These are phyloP conservation scores for Ganoderma sp. DNA, from an alignment of 1,284 basidiomycete genomes.

Conservation along the genomic window DNA sequence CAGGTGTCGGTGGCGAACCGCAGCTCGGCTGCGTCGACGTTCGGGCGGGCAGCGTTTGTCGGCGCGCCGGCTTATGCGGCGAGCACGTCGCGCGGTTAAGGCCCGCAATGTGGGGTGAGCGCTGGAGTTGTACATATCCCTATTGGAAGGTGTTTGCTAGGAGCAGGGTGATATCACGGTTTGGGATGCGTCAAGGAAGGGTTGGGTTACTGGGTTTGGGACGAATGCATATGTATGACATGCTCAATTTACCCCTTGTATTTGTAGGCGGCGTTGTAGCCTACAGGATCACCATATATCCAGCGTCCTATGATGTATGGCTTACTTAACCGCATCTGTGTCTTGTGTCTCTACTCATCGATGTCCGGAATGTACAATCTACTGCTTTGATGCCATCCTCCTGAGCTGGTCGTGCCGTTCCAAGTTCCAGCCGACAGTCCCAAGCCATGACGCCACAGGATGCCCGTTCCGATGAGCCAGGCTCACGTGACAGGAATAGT, in stretches of 20 bases:
- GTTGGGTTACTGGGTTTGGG: slow-evolving; percentile 24
- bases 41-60: slow-evolving; percentile 29
- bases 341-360: slow-evolving; percentile 22
- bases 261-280: slow-evolving; percentile 33
- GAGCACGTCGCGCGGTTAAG: slow-evolving; percentile 30
- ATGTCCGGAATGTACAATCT: slow-evolving; percentile 24
- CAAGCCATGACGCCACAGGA: slow-evolving; percentile 15
- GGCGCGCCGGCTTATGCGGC: slow-evolving; percentile 26
- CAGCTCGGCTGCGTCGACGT: slow-evolving; percentile 20
- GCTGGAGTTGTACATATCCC: slow-evolving; percentile 4
- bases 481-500: slow-evolving; percentile 30
- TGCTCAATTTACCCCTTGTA: slow-evolving; percentile 32
- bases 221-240: slow-evolving; percentile 29
- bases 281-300: slow-evolving; percentile 23
- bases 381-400: not conserved
- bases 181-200: slow-evolving; percentile 14
- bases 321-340: slow-evolving; percentile 26
- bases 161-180: slow-evolving; percentile 14
- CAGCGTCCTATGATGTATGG: slow-evolving; percentile 29
- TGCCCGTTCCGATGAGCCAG: slow-evolving; percentile 14
- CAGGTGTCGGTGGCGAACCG: slow-evolving; percentile 32
- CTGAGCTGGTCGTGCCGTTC: not conserved
- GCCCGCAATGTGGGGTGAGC: not conserved
- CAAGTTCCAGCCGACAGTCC: too few species aligned
- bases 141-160: not conserved